Percentiles rank a stretch among this genome's conserved stretches.
Evolutionary conservation across 2,329 filamentous ascomycete species (phyloP).

Genomic region (Lecanoromycetidae sp.): DNA sequence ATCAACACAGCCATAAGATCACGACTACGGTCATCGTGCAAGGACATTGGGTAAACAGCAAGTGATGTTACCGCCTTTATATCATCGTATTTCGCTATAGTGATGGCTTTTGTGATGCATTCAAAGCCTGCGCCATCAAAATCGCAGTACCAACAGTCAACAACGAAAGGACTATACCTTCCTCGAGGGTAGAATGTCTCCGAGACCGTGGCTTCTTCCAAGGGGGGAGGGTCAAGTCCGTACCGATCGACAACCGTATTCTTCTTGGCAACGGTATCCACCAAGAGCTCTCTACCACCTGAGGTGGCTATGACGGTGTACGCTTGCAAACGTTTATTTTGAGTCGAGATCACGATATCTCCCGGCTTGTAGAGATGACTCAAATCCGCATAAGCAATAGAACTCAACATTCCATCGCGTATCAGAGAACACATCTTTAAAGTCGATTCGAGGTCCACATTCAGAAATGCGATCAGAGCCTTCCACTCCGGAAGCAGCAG

Average conservation of each 20-base stretch:
- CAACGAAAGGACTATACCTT: background rate
- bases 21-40: background rate
- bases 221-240: too few relatives aligned
- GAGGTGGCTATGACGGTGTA: slow-evolving; percentile 20
- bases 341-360: slow-evolving; percentile 17
- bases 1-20: background rate
- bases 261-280: background rate
- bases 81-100: background rate
- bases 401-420: background rate
- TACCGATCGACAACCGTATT: too few relatives aligned
- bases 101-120: background rate
- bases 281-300: background rate
- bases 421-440: background rate
- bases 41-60: background rate
- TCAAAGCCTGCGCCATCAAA: slow-evolving; percentile 2
- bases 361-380: slow-evolving; percentile 24
- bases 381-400: slow-evolving; percentile 18
- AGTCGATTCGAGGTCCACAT: background rate
- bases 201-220: background rate
- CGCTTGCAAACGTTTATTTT: slow-evolving; percentile 17
- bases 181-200: background rate
- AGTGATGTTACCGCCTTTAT: background rate
- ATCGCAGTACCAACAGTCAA: slow-evolving; percentile 3
- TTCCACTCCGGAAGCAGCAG: background rate
- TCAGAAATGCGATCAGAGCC: background rate